phyloP scores from a whole-genome alignment of 495 filamentous ascomycete species.

The Penicillium turbatum region DNA sequence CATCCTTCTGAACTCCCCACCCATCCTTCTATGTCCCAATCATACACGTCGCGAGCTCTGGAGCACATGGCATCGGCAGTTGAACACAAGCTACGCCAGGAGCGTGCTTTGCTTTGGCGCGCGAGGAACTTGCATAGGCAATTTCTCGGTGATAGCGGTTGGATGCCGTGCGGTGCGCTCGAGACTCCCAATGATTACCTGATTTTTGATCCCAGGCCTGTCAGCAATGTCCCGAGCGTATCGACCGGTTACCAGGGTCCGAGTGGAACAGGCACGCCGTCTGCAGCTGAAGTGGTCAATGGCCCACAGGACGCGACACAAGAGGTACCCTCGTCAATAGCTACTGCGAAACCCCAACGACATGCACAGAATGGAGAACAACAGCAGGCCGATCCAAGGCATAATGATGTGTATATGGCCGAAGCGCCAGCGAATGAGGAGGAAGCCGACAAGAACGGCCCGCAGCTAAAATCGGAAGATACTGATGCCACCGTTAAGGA shows the following conservation, averaged over 20 bases:
- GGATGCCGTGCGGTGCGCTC: conserved; percentile 63
- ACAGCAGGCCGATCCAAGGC: background rate
- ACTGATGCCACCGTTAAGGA: conserved; percentile 36
- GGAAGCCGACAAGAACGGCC: background rate
- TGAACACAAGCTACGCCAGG: conserved; percentile 68
- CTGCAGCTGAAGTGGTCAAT: conserved; percentile 4
- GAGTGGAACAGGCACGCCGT: conserved; percentile 12
- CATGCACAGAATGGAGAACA: conserved; percentile 9
- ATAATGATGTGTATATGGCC: conserved; percentile 46
- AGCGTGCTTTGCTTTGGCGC: conserved; percentile 68
- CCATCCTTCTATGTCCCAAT: conserved; percentile 77
- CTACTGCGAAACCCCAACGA: conserved; percentile 10
- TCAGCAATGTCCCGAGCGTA: conserved; percentile 14
- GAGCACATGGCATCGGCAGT: conserved; percentile 68
- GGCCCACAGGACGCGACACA: conserved; percentile 10
- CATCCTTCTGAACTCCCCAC: conserved; percentile 76
- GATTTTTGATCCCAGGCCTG: conserved; percentile 38
- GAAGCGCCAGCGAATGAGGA: conserved; percentile 22
- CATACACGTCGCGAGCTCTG: conserved; percentile 79
- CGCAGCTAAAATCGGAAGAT: conserved; percentile 38
- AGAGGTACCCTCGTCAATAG: conserved; percentile 3
- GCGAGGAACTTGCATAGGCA: conserved; percentile 73
- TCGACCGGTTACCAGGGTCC: conserved; percentile 16
- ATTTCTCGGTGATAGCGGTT: conserved; percentile 74
- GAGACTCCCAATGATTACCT: conserved; percentile 36